These are phyloP conservation scores for Picochlorum sp. DNA, from an alignment of 139 green algal genomes.

Conservation along the genomic window DNA sequence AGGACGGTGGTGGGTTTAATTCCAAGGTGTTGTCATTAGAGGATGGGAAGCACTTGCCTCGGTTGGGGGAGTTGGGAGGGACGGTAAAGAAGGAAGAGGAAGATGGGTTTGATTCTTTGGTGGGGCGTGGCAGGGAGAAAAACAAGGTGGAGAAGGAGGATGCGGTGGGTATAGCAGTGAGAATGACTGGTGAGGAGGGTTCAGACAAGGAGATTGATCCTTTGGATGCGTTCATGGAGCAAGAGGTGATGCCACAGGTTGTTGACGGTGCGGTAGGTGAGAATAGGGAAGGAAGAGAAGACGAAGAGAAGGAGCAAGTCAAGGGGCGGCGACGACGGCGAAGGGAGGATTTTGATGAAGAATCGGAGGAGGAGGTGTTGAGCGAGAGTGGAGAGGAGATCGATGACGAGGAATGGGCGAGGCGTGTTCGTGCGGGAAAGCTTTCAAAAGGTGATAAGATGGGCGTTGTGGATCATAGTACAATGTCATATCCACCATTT, in stretches of 20 bases:
- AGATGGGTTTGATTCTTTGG: constrained; percentile 10
- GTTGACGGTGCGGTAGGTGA: neutral
- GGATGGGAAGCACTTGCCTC: constrained; percentile 9
- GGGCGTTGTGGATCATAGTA: constrained; percentile 64
- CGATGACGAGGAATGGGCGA: constrained; percentile 57
- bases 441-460: constrained; percentile 88
- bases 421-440: constrained; percentile 54
- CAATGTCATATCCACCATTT: constrained; percentile 73
- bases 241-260: neutral
- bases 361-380: constrained; percentile 2
- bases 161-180: neutral
- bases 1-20: constrained; percentile 4
- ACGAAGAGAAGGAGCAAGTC: constrained; percentile 61
- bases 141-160: constrained; percentile 19
- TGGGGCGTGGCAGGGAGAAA: constrained; percentile 30
- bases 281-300: constrained; percentile 9
- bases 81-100: constrained; percentile 10
- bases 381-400: constrained; percentile 24
- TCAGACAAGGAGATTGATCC: constrained; percentile 15
- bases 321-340: neutral
- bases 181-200: too few species aligned
- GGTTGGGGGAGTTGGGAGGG: constrained; percentile 4
- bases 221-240: constrained; percentile 14
- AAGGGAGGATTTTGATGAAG: constrained; percentile 3
- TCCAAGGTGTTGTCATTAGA: neutral